phyloP scores from a whole-genome alignment of 2,329 filamentous ascomycete species.

The Colletotrichum zoysiae region DNA sequence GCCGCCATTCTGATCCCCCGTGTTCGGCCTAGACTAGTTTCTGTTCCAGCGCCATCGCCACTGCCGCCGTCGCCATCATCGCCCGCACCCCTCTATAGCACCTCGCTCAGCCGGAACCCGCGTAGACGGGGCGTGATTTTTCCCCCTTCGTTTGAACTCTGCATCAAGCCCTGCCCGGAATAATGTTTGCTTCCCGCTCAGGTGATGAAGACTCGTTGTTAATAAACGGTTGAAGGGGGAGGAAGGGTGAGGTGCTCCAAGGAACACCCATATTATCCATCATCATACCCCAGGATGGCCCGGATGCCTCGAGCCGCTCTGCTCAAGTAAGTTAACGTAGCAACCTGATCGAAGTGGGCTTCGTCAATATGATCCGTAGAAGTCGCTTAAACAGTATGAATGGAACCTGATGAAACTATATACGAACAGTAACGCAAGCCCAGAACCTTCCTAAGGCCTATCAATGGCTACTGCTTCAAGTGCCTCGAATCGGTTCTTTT shows the following conservation, averaged over 20 bases:
- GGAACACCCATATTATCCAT: neutral
- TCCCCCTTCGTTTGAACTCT: neutral
- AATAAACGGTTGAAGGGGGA: neutral
- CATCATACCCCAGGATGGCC: neutral
- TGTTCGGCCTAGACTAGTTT: neutral
- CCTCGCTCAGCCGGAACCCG: neutral
- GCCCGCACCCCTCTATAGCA: neutral
- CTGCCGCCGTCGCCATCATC: neutral
- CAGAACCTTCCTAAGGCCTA: neutral
- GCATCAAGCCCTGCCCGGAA: neutral
- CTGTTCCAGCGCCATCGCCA: neutral
- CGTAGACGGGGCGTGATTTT: neutral
- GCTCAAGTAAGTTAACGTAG: neutral
- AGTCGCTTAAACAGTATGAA: neutral
- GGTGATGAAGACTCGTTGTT: neutral
- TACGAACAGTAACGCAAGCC: neutral
- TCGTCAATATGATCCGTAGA: neutral
- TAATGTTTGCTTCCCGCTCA: neutral
- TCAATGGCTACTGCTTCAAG: neutral
- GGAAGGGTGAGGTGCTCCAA: neutral
- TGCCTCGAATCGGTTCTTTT: neutral
- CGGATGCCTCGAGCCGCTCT: neutral
- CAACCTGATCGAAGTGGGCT: neutral
- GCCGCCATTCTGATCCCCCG: neutral
- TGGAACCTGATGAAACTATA: neutral